Base-by-base conservation (phyloP, 2,329 filamentous ascomycete species). In the Fusarium robinianum region DNA sequence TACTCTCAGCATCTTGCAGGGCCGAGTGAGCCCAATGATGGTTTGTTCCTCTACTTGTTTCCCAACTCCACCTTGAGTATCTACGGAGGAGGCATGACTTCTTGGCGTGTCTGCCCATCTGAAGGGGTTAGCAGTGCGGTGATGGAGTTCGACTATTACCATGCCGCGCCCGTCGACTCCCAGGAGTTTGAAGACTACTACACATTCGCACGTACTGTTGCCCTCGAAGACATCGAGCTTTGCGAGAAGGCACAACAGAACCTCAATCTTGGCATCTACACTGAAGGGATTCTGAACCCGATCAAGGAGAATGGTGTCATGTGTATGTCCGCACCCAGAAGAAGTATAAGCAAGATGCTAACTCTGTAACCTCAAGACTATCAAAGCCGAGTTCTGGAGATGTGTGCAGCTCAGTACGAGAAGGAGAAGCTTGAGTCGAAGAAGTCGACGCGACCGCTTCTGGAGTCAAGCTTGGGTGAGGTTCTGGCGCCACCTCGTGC, bases 141-240 rank as follows among this genome's bases (percentile, higher is more conserved):
- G 10, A 80, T 80, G 77, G 77, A 80, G 53, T 81, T 81, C 46
- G 78, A 81, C 55, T 81, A 81, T 49, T 81, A 79, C 51, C 76
- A 81, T 44, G 52, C 68, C 19, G 73, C 44, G 71, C 22, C 67
- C 64, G 1, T 75, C 71, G 6, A 46, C n/a, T 52, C 53, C 5
- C 71, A 77, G n/a, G 73, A 74, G 32, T 81, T 81, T 47, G 75
- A 80, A 44, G 70, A 77, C 5, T 81, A 81, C 51, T 81, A 70
- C 56, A 74, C 72, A 27, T 81, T 81, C 39, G 76, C 80, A 4
- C 67, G 78, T 3, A 76, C 78, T 49, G 78, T 81, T 3, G 77
- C 77, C 0, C 59, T 78, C 45, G 78, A 81, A 49, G 78, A 81
- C 44, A 80, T 72, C 49, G 78, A 80, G 60, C 65, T 81, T 1